phyloP scores from a whole-genome alignment of 345 rosid species.

The Isatis tinctoria region DNA sequence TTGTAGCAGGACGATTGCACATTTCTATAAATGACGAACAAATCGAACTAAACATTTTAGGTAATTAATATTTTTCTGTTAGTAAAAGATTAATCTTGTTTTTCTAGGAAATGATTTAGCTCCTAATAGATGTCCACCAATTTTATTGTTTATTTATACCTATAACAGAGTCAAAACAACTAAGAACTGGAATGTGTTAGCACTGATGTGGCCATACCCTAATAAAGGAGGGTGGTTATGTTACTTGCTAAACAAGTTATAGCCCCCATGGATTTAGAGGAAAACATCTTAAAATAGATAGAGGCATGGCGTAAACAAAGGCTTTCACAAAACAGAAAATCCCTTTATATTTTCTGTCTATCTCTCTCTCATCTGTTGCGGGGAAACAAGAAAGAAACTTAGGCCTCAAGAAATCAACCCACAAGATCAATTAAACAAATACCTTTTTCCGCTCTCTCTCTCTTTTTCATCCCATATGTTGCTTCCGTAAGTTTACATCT shows the following conservation, averaged over 20 bases:
- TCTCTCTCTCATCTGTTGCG: conserved; percentile 25
- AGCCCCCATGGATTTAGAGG: conserved; percentile 3
- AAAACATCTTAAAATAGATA: conserved; percentile 19
- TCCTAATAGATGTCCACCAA: neutral
- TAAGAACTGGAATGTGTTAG: conserved; percentile 18
- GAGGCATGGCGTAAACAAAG: conserved; percentile 31
- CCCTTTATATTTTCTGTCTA: conserved; percentile 29
- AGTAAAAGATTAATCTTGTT: neutral
- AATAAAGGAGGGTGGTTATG: conserved; percentile 13
- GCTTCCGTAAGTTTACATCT: conserved; percentile 20
- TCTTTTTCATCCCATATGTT: conserved; percentile 24
- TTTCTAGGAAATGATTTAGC: neutral
- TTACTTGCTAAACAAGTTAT: conserved; percentile 22
- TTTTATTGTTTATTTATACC: neutral
- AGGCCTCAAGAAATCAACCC: conserved; percentile 16
- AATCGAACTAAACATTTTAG: neutral
- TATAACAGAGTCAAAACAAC: conserved; percentile 15
- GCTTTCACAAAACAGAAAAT: conserved; percentile 17
- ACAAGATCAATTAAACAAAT: conserved; percentile 5
- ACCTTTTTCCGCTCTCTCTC: conserved; percentile 22
- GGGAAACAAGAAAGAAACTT: conserved; percentile 11
- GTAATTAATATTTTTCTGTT: neutral
- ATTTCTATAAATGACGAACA: neutral
- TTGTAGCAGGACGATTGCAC: too few relatives aligned
- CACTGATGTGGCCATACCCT: conserved; percentile 22